Evolutionary conservation across 208 protist species (phyloP).

Genomic region (Leishmania martiniquensis): DNA sequence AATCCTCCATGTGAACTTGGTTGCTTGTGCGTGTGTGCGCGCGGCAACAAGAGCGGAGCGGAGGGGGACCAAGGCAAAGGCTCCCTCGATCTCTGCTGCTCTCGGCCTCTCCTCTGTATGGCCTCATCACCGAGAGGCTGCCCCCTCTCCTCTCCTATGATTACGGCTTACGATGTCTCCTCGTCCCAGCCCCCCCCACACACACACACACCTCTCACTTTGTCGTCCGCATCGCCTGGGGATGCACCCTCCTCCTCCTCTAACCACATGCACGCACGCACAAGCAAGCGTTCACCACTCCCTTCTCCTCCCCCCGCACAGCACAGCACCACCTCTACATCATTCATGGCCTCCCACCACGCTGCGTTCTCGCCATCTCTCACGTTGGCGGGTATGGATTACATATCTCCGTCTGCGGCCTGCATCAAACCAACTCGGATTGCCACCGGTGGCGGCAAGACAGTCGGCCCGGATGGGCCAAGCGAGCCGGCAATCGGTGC

Average conservation of each 20-base stretch:
- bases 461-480: not conserved
- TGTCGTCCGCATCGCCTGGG: not conserved
- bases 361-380: constrained; percentile 64
- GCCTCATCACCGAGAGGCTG: too few relatives aligned
- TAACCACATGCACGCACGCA: not conserved
- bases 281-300: not conserved
- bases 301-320: not conserved
- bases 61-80: too few relatives aligned
- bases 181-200: too few relatives aligned
- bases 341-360: not conserved
- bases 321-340: not conserved
- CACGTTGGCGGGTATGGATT: constrained; percentile 84
- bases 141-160: too few relatives aligned
- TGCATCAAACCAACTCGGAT: constrained; percentile 55
- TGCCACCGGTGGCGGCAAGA: not conserved
- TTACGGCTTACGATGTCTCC: too few relatives aligned
- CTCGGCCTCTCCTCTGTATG: too few relatives aligned
- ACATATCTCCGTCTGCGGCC: constrained; percentile 78
- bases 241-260: not conserved
- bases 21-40: too few relatives aligned
- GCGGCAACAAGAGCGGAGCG: too few relatives aligned
- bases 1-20: too few relatives aligned
- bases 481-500: not conserved
- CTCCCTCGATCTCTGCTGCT: too few relatives aligned
- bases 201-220: not conserved